Base-by-base conservation (phyloP, 805 yeast genomes). In the Barnettozyma vustinii region DNA sequence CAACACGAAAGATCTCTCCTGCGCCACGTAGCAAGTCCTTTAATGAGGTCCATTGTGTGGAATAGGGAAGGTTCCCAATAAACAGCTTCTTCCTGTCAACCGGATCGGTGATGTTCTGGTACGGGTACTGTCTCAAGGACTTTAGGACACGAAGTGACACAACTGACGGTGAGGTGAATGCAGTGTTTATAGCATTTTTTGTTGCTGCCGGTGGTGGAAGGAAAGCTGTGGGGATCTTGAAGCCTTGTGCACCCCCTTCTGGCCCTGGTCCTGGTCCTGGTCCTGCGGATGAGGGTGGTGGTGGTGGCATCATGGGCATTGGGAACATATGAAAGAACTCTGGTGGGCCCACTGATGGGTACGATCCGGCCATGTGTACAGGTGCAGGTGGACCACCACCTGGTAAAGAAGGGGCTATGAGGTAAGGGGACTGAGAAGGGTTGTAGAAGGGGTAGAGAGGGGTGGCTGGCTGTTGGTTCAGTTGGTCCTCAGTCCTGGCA, bases 31-130 rank as follows among this genome's bases (percentile, higher is more conserved):
- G 56, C 39, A 61, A 64, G 51, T 71, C 75, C 52, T 70, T 70
- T 16, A 71, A 46, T 1, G 66, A 65, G 13, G 63, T 66, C 74
- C 74, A 71, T 47, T 65, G 59, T 8, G 78, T 62, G 1, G 67
- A 44, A 54, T 73, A 80, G 2, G 84, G 83, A 23, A 80, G 70
- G 57, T 80, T 80, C 0, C 85, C 85, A 23, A 80, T 63, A 56
- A 79, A 80, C 16, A 80, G 54, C 19, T 81, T 57, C 18, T 68
- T 64, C 4, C 71, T 70, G 53, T 75, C 72, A 12, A 26, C 26
- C 8, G 42, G n/a, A n/a, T 60, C 59, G 20, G 55, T 53, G 23
- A 56, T 59, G 5, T 52, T 52, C 26, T 56, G 58, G 33, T 58
- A 58, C 1, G 62, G 60, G 32, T 58, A 58, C 41, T 59, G 63